Base-by-base conservation (phyloP, 2,329 filamentous ascomycete genomes). In the Trichoderma atroviride region DNA sequence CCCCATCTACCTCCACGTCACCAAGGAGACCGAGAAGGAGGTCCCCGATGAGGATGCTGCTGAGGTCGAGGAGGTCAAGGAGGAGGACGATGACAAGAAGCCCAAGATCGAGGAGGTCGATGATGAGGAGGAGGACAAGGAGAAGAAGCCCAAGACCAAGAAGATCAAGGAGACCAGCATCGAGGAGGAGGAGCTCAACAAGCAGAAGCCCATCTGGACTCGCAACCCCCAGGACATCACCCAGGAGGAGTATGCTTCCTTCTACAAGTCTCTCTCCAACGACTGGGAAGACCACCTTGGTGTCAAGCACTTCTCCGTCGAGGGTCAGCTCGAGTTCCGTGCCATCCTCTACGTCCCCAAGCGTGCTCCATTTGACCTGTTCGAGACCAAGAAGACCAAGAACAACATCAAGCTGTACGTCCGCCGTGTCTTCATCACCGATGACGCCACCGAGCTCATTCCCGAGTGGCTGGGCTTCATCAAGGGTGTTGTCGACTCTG, bases 391-490 rank as follows among this genome's bases (percentile, higher is more conserved):
- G 93, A 97, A 97, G 92, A 97, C 95, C 81, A 99, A 99, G 94
- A 99, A 98, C 92, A 99, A 99, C 92, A 98, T 99, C 90, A 99
- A 99, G 92, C 91, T 99, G 78, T 99, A 99, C 86, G 96, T 99
- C 80, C 95, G 96, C 83, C 96, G 96, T 83, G 96, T 99, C 84
- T 99, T 99, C 92, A 99, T 99, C 88, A 99, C 96, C 72, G 96
- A 99, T 77, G 96, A 99, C 83, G 96, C 96, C 78, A 98, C 96
- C 77, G 96, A 99, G 82, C 92, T 99, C 85, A 96, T 99, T 75
- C 96, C 96, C 71, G 96, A 99, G 88, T 99, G 96, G 96, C 91
- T 99, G 80, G 90, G 93, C 87, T 99, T 99, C 86, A 86, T 99
- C 90, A 99, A 99, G 92, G 96, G 96, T 91, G 96, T 99, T 78